phyloP scores from a whole-genome alignment of 2,329 filamentous ascomycete species.

The Neopestalotiopsis rosae region DNA sequence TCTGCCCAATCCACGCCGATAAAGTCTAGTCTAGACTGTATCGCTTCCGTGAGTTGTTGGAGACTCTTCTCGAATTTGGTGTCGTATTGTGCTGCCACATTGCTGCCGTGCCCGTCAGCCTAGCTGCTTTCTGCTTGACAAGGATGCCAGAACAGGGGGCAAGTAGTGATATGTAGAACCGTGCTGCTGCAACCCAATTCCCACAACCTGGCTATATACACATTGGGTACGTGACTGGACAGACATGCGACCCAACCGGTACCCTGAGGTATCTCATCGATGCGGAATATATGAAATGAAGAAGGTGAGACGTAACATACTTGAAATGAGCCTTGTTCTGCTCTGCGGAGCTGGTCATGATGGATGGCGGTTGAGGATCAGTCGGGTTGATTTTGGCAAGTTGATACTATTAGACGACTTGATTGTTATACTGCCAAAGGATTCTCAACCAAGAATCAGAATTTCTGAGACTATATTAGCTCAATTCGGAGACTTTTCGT shows the following conservation, averaged over 20 bases:
- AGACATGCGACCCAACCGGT: not conserved
- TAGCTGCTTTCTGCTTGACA: not conserved
- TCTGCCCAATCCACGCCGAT: slow-evolving; percentile 63
- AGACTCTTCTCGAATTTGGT: slow-evolving; percentile 58
- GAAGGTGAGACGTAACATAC: slow-evolving; percentile 11
- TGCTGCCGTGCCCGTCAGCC: slow-evolving; percentile 10
- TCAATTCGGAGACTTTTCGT: slow-evolving; percentile 40
- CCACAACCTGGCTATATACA: not conserved
- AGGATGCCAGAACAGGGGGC: not conserved
- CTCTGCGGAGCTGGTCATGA: slow-evolving; percentile 8
- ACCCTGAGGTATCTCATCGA: not conserved
- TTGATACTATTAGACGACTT: not conserved
- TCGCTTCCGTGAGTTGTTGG: slow-evolving; percentile 57
- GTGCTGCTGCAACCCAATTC: not conserved
- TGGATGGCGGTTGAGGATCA: too few relatives aligned
- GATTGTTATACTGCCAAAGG: not conserved
- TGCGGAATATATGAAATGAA: not conserved
- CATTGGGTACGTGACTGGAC: not conserved
- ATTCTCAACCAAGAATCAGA: not conserved
- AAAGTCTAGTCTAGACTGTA: slow-evolving; percentile 61
- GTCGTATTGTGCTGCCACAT: slow-evolving; percentile 24
- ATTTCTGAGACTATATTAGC: slow-evolving; percentile 5
- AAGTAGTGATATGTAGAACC: not conserved
- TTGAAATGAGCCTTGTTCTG: slow-evolving; percentile 22
- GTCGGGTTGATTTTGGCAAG: too few relatives aligned